Evolutionary conservation across 2,329 filamentous ascomycete species (phyloP).

Genomic region (Hirsutella rhossiliensis): DNA sequence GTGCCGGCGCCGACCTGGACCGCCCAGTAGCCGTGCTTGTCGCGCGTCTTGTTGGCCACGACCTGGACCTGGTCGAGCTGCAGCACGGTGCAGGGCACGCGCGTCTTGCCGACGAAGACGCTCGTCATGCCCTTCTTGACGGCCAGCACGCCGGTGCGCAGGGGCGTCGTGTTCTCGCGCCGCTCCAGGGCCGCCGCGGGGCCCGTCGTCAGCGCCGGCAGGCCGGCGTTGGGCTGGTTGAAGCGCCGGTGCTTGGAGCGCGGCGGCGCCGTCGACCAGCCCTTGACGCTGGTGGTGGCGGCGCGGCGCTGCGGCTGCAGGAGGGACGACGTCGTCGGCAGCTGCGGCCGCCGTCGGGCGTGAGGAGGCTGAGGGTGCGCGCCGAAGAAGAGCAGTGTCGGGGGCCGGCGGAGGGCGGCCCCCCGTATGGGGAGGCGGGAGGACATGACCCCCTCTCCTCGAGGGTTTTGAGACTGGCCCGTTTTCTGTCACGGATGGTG

Average conservation of each 20-base stretch:
- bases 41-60: constrained; percentile 69
- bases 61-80: constrained; percentile 91
- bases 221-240: constrained; percentile 44
- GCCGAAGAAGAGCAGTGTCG: constrained; percentile 12
- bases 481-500: background rate
- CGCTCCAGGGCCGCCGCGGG: constrained; percentile 50
- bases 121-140: constrained; percentile 95
- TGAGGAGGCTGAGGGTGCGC: constrained; percentile 20
- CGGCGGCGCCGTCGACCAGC: constrained; percentile 45
- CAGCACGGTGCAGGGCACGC: constrained; percentile 80
- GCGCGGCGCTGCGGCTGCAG: background rate
- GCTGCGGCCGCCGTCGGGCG: constrained; percentile 27
- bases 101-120: constrained; percentile 66
- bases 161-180: constrained; percentile 43
- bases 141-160: constrained; percentile 72
- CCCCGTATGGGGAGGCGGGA: constrained; percentile 30
- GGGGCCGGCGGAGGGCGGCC: constrained; percentile 29
- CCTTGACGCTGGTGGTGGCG: constrained; percentile 30
- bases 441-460: constrained; percentile 24
- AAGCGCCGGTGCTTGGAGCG: constrained; percentile 44
- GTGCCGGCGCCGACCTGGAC: constrained; percentile 78
- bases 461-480: background rate
- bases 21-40: constrained; percentile 81
- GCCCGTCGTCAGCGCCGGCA: constrained; percentile 43
- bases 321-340: constrained; percentile 21